Conservation (phyloP, 805 yeast genomes). For the Pichia insulana region DNA sequence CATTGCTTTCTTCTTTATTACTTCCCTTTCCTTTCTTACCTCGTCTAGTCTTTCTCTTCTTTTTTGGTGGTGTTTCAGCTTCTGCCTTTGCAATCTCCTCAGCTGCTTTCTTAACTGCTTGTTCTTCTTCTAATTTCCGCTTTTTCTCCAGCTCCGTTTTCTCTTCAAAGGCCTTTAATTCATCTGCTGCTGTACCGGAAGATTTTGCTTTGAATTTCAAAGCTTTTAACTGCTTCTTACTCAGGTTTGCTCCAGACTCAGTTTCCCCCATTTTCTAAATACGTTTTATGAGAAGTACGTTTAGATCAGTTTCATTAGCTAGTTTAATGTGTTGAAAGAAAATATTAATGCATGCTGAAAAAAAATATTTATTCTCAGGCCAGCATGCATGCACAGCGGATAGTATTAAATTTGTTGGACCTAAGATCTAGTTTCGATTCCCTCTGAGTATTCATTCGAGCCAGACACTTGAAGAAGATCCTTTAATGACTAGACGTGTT, state of each 20-base stretch:
- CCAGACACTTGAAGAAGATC: conserved; percentile 3
- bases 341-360: too few species aligned
- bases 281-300: too few species aligned
- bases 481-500: conserved; percentile 11
- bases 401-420: too few species aligned
- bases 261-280: not conserved
- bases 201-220: conserved; percentile 40
- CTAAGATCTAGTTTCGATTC: too few species aligned
- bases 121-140: conserved; percentile 21
- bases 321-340: too few species aligned
- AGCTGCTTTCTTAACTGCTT: conserved; percentile 19
- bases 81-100: conserved; percentile 19
- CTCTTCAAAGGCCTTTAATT: conserved; percentile 24
- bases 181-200: conserved; percentile 30
- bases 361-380: too few species aligned
- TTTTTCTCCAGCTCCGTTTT: conserved; percentile 13
- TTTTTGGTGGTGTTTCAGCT: conserved; percentile 33
- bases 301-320: too few species aligned
- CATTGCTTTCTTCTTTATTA: conserved; percentile 19
- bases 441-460: too few species aligned
- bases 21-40: conserved; percentile 66
- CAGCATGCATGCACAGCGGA: too few species aligned
- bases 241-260: conserved; percentile 32
- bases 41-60: conserved; percentile 68
- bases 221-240: conserved; percentile 61